Conservation (phyloP, 1,284 basidiomycete genomes). For the Austroboletus novae-zelandiae region DNA sequence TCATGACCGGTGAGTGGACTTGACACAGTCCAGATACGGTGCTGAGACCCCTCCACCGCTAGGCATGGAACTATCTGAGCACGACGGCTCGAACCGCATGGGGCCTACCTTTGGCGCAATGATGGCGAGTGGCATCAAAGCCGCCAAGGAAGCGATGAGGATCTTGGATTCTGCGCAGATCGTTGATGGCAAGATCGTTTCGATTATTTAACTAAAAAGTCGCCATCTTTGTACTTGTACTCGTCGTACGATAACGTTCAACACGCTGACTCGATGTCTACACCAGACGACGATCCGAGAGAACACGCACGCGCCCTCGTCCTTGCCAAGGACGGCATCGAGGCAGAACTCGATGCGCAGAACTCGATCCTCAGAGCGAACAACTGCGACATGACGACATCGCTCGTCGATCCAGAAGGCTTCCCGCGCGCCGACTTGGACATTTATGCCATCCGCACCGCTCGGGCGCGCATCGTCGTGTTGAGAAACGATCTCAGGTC, state of each 20-base stretch:
- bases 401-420: constrained; percentile 80
- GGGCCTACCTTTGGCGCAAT: constrained; percentile 82
- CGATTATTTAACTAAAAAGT: constrained; percentile 26
- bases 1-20: constrained; percentile 60
- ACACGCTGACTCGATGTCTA: too few relatives aligned
- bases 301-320: constrained; percentile 61
- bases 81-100: constrained; percentile 81
- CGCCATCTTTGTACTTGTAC: not conserved
- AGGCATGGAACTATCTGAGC: constrained; percentile 86
- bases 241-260: too few relatives aligned
- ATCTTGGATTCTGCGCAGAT: constrained; percentile 59
- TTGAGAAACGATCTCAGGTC: constrained; percentile 74
- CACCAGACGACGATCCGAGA: constrained; percentile 32
- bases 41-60: constrained; percentile 6
- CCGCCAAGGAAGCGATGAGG: constrained; percentile 71
- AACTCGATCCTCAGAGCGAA: constrained; percentile 59
- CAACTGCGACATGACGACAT: constrained; percentile 59
- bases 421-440: constrained; percentile 85
- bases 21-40: not conserved
- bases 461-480: constrained; percentile 69
- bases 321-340: constrained; percentile 58
- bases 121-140: constrained; percentile 79
- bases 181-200: constrained; percentile 66
- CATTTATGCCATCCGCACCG: constrained; percentile 76
- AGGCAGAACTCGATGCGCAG: constrained; percentile 61